Evolutionary conservation across 1,284 basidiomycete genomes (phyloP).

Genomic region (Takashimella tepidaria): DNA sequence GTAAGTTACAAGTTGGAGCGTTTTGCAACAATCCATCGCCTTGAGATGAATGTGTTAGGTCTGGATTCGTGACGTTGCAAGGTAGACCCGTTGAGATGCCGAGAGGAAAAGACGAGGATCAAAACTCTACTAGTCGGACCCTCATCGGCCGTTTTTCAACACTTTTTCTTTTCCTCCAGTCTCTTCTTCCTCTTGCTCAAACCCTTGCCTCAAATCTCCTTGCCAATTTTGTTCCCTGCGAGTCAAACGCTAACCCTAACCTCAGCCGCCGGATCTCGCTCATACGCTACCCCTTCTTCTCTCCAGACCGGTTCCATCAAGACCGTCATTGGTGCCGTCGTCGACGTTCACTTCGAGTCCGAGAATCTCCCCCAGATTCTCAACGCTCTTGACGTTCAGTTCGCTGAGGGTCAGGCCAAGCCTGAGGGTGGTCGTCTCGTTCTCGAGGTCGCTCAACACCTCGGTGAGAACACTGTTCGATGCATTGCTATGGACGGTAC

Average conservation of each 20-base stretch:
- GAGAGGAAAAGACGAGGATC: not conserved
- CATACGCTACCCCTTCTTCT: slow-evolving; percentile 86
- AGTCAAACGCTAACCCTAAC: slow-evolving; percentile 7
- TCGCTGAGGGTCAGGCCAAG: slow-evolving; percentile 52
- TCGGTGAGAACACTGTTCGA: slow-evolving; percentile 97
- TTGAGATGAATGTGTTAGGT: not conserved
- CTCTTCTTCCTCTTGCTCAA: not conserved
- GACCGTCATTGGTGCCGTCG: slow-evolving; percentile 97
- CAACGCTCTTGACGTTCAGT: slow-evolving; percentile 96
- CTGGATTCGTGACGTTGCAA: no score
- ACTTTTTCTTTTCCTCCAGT: not conserved
- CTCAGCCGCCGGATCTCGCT: slow-evolving; percentile 53
- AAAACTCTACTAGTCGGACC: not conserved
- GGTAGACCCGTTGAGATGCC: no score
- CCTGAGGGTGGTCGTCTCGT: slow-evolving; percentile 78
- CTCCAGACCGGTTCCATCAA: slow-evolving; percentile 70
- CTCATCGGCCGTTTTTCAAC: not conserved
- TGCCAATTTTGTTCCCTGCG: no score
- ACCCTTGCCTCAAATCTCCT: not conserved
- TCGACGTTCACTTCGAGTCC: slow-evolving; percentile 92
- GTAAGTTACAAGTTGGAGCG: slow-evolving; percentile 24
- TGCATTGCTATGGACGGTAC: slow-evolving; percentile 99
- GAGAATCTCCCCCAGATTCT: slow-evolving; percentile 92
- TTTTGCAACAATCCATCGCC: not conserved
- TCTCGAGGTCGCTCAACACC: slow-evolving; percentile 92